A percentile compares a stretch with the other conserved stretches of the same genome.
Conservation (phyloP, 257 asterid species). For the Penstemon eatonii region DNA sequence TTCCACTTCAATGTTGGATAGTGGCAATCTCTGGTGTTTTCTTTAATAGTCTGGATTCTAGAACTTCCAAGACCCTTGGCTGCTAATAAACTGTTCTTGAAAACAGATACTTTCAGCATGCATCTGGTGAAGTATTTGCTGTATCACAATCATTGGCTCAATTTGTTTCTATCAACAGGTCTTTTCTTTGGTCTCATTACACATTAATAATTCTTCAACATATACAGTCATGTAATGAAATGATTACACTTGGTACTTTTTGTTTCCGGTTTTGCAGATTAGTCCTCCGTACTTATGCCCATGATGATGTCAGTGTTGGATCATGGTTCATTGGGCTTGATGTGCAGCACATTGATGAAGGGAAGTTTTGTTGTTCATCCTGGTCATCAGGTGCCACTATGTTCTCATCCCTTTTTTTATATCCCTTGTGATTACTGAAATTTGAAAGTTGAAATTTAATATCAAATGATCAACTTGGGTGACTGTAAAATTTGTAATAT, state of each 20-base stretch:
- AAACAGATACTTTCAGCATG: conserved; percentile 81
- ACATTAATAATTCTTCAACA: not conserved
- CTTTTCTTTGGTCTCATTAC: conserved; percentile 16
- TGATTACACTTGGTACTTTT: conserved; percentile 1
- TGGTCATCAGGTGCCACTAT: conserved; percentile 65
- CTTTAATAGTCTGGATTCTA: too few species aligned
- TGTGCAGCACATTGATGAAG: conserved; percentile 75
- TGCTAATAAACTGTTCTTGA: conserved; percentile 11
- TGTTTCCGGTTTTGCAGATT: conserved; percentile 41
- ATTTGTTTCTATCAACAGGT: conserved; percentile 81
- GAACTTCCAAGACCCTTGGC: not conserved
- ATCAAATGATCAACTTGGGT: not conserved
- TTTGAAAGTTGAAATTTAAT: not conserved
- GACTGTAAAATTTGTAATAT: not conserved
- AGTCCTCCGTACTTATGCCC: conserved; percentile 64
- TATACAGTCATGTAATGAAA: not conserved
- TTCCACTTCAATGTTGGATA: not conserved
- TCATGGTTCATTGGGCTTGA: conserved; percentile 93
- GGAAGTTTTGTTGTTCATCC: conserved; percentile 86
- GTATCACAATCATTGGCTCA: conserved; percentile 77
- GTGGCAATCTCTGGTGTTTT: too few species aligned
- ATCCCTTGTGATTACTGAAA: too few species aligned
- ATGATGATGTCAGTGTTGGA: conserved; percentile 87
- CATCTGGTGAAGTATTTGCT: conserved; percentile 83
- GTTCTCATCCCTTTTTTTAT: conserved; percentile 12